These are phyloP conservation scores for Pythium rishiriense DNA, from an alignment of 352 stramenopile species.

Conservation along the genomic window DNA sequence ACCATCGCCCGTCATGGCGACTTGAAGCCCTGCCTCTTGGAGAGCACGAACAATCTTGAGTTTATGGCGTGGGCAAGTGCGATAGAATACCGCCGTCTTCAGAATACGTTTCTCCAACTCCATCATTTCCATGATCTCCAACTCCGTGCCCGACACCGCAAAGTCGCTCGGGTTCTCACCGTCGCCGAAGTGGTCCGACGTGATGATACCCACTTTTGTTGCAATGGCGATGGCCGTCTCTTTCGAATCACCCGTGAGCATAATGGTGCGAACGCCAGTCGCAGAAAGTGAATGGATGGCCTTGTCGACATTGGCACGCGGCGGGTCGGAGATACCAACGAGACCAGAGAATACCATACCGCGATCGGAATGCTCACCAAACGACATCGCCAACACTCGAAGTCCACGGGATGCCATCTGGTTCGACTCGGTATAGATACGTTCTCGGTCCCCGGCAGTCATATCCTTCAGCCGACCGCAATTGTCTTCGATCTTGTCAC, in stretches of 20 bases:
- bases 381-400: constrained; percentile 91
- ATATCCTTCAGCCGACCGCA: constrained; percentile 69
- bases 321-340: constrained; percentile 90
- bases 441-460: constrained; percentile 56
- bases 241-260: constrained; percentile 96
- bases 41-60: constrained; percentile 94
- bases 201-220: constrained; percentile 92
- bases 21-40: constrained; percentile 79
- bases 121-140: constrained; percentile 90
- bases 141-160: constrained; percentile 83
- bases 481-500: constrained; percentile 76
- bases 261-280: constrained; percentile 78
- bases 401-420: constrained; percentile 76
- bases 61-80: constrained; percentile 94
- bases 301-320: constrained; percentile 64
- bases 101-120: constrained; percentile 82
- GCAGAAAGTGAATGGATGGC: constrained; percentile 54
- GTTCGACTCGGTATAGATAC: constrained; percentile 58
- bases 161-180: constrained; percentile 39
- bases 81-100: constrained; percentile 95
- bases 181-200: constrained; percentile 45
- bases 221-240: constrained; percentile 96
- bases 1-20: constrained; percentile 99
- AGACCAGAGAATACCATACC: constrained; percentile 92
- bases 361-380: constrained; percentile 77